Percentiles rank a stretch among this genome's conserved stretches.
Conservation (phyloP, 305 asterid genomes). For the Fraxinus xanthoxyloides region DNA sequence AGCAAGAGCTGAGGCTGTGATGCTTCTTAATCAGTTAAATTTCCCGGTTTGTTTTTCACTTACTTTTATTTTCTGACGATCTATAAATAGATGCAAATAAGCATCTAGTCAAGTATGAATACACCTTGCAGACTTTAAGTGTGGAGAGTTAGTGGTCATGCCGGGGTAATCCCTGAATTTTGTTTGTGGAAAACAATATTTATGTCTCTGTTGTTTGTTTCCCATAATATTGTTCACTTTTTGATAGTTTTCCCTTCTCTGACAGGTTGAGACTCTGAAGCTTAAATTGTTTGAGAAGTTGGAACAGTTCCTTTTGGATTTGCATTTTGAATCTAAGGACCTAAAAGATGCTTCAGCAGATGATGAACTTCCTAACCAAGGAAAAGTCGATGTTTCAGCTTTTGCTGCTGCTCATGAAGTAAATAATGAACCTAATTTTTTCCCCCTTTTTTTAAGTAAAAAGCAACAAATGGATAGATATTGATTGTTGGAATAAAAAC, state of each 20-base stretch:
- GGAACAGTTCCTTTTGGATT: conserved; percentile 87
- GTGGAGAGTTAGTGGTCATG: neutral
- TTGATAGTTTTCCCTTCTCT: conserved; percentile 30
- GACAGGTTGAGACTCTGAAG: conserved; percentile 86
- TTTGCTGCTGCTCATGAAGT: conserved; percentile 72
- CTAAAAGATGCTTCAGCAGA: conserved; percentile 40
- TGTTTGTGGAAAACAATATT: neutral
- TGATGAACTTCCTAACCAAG: conserved; percentile 43
- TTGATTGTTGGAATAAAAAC: conserved; percentile 1
- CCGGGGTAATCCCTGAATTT: neutral
- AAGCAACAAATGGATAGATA: conserved; percentile 10
- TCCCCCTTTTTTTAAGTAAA: neutral
- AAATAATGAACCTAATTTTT: conserved; percentile 23
- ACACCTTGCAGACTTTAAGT: neutral
- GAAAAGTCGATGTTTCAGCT: conserved; percentile 35
- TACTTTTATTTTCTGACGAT: conserved; percentile 19
- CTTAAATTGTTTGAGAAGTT: conserved; percentile 83
- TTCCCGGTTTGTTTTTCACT: conserved; percentile 62
- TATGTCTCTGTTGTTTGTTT: conserved; percentile 1
- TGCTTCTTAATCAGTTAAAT: conserved; percentile 94
- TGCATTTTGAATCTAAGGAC: conserved; percentile 68
- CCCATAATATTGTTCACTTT: conserved; percentile 12
- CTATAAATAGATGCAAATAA: neutral
- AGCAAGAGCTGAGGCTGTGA: conserved; percentile 97
- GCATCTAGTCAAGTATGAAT: neutral